A percentile compares a stretch with the other conserved stretches of the same genome.
These are phyloP conservation scores for Termitomyces sp. DNA, from an alignment of 768 basidiomycete genomes.

Conservation along the genomic window DNA sequence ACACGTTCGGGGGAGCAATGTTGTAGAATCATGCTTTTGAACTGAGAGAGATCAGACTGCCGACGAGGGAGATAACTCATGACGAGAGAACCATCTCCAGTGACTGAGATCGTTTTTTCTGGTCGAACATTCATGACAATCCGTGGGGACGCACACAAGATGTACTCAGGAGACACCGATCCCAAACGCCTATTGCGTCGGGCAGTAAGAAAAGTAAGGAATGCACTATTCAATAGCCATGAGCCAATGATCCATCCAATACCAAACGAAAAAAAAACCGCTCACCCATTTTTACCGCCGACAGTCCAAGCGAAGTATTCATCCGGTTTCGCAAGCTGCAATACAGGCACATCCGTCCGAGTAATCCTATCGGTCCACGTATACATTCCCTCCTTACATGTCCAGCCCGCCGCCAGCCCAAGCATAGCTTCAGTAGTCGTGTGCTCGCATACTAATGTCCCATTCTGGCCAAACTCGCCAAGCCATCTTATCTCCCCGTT, in stretches of 20 bases:
- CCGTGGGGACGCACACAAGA: constrained; percentile 25
- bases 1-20: constrained; percentile 7
- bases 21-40: constrained; percentile 12
- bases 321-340: constrained; percentile 16
- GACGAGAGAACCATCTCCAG: constrained; percentile 24
- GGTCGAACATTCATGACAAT: constrained; percentile 21
- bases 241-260: not conserved
- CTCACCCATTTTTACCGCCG: constrained; percentile 17
- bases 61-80: constrained; percentile 16
- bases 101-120: constrained; percentile 19
- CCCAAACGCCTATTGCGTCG: constrained; percentile 12
- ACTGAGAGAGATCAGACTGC: constrained; percentile 7
- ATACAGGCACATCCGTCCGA: constrained; percentile 1
- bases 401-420: constrained; percentile 20
- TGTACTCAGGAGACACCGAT: constrained; percentile 21
- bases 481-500: constrained; percentile 41
- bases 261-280: not conserved
- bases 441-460: constrained; percentile 29
- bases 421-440: constrained; percentile 14
- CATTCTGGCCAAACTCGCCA: constrained; percentile 39
- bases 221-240: constrained; percentile 16
- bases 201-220: constrained; percentile 28
- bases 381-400: not conserved
- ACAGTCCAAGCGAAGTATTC: constrained; percentile 21
- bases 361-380: not conserved